phyloP scores from a whole-genome alignment of 1,284 basidiomycete genomes.

The Xerocomus amazonicus region DNA sequence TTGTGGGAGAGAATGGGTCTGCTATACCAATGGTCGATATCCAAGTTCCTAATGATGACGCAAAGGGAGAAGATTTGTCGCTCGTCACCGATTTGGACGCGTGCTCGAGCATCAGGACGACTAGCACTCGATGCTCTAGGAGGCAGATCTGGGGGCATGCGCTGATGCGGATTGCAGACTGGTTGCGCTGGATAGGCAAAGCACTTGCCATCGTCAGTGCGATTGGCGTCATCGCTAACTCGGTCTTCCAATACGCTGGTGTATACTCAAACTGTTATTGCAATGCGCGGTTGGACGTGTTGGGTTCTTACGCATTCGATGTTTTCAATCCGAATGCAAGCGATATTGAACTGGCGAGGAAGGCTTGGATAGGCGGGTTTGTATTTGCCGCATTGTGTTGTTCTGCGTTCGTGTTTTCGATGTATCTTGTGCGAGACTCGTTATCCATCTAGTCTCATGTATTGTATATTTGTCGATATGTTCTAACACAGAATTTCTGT shows the following conservation, averaged over 20 bases:
- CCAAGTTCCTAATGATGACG: background rate
- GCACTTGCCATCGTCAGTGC: too few species aligned
- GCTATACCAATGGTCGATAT: background rate
- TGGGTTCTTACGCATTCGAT: conserved; percentile 10
- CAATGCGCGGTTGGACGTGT: conserved; percentile 13
- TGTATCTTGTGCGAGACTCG: too few species aligned
- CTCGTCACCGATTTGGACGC: background rate
- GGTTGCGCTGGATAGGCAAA: conserved; percentile 27
- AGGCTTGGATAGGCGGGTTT: too few species aligned
- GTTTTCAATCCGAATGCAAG: conserved; percentile 2
- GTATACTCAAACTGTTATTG: conserved; percentile 26
- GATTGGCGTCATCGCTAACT: too few species aligned
- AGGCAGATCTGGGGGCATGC: background rate
- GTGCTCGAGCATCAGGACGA: background rate
- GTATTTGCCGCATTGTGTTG: too few species aligned
- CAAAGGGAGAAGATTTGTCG: background rate
- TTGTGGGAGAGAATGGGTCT: background rate
- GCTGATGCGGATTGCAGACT: conserved; percentile 7
- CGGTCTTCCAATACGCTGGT: conserved; percentile 6
- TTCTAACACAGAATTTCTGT: too few species aligned
- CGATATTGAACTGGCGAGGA: conserved; percentile 2
- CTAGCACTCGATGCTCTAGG: background rate
- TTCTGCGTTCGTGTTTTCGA: too few species aligned
- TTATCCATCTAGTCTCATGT: too few species aligned
- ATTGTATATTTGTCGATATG: too few species aligned